These are phyloP conservation scores for Aristolochia fimbriata DNA, from an alignment of 164 flowering plant species.

Conservation along the genomic window DNA sequence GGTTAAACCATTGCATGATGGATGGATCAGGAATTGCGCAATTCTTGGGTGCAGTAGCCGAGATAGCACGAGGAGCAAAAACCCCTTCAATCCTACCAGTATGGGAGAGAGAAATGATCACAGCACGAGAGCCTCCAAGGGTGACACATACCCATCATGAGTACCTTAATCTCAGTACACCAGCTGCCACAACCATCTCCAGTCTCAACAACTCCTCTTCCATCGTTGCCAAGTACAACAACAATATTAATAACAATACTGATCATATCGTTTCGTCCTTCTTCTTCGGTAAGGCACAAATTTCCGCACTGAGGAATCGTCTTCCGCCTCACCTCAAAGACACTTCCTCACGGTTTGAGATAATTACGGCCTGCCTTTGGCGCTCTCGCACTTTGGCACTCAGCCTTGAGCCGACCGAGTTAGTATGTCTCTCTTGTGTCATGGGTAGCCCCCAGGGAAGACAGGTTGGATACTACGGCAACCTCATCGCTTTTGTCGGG, in stretches of 20 bases:
- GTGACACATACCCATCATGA: conserved; percentile 19
- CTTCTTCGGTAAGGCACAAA: conserved; percentile 16
- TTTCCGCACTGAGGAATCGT: conserved; percentile 6
- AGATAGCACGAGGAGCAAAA: conserved; percentile 19
- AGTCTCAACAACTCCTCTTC: conserved; percentile 7
- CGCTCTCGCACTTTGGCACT: conserved; percentile 24
- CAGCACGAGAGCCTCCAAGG: conserved; percentile 17
- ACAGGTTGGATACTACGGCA: conserved; percentile 25
- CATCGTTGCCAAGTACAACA: neutral
- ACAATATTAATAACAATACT: too few relatives aligned
- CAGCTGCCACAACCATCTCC: too few relatives aligned
- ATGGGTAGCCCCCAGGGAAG: conserved; percentile 8
- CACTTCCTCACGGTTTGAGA: conserved; percentile 14
- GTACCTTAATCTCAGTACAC: too few relatives aligned
- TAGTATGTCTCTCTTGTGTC: conserved; percentile 9
- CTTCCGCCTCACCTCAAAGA: conserved; percentile 11
- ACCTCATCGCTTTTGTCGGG: conserved; percentile 9
- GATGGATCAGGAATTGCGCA: conserved; percentile 22
- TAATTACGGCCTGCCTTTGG: conserved; percentile 30
- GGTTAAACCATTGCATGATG: conserved; percentile 27
- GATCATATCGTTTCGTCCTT: conserved; percentile 12
- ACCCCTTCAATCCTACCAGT: conserved; percentile 23
- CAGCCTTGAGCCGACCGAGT: conserved; percentile 11
- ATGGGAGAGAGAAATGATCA: conserved; percentile 18
- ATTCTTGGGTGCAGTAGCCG: conserved; percentile 19